Evolutionary conservation across 2,329 filamentous ascomycete genomes (phyloP), one percentile per base, ranked within the genome.

Genomic region (Dryadomyces quercus-mongolicae): DNA sequence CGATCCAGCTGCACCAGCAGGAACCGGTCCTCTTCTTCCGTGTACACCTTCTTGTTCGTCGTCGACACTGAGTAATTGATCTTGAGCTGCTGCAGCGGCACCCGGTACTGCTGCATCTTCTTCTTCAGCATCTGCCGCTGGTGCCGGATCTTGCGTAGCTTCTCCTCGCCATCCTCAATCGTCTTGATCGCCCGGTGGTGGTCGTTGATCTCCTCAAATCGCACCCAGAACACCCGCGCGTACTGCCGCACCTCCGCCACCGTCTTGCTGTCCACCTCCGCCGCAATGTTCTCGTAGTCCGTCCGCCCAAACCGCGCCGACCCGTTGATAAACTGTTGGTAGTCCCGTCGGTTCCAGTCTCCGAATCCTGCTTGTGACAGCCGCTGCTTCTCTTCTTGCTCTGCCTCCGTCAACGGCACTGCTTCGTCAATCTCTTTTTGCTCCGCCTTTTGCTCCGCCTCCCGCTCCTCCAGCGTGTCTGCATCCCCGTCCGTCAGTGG

Each of bases 11-110:
- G 85, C 51, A 98, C 92, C 38, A 98, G 77, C 52, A 98, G 71
- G 71, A 98, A 98, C 3, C 93, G 82, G 66, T 98, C 93, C 68
- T 98, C 93, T 66, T 98, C 93, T 67, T 98, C 94, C 0, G 91
- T 97, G 67, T 98, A 98, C 1, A 98, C 91, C 74, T 98, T 98
- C 75, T 98, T 98, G 80, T 98, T 98, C 10, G 94, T 98, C 2
- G 93, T 98, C 7, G 90, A 95, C 31, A 98, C 93, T 0, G 91
- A 95, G 70, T 98, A 98, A 72, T 95, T 97, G 74, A 98, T 90
- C 75, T 95, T 95, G 64, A 98, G 82, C 70, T 98, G 93, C 68
- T 98, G 93, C 16, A 98, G 78, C 22, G 93, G 94, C 51, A 97
- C 92, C n/a, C 93, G 86, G 67, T 95, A 97, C 75, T 93, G 88